Conservation (phyloP, 495 filamentous ascomycete species). For the Letharia columbiana region DNA sequence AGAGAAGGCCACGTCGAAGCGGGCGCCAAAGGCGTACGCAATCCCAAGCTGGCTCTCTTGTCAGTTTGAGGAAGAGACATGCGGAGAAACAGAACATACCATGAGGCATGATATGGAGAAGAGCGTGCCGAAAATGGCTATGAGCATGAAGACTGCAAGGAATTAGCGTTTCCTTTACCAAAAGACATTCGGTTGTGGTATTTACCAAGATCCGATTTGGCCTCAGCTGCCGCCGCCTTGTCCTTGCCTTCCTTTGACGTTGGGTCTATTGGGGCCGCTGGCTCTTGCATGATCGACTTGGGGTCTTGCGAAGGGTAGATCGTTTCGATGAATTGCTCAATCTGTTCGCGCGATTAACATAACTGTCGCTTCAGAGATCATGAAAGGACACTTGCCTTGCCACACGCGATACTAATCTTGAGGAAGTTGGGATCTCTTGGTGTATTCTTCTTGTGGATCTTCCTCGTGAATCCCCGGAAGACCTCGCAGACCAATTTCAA, state of each 20-base stretch:
- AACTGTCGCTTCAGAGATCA: conserved; percentile 6
- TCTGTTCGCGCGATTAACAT: conserved; percentile 41
- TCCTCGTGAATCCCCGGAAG: conserved; percentile 66
- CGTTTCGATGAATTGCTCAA: conserved; percentile 94
- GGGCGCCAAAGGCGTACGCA: conserved; percentile 60
- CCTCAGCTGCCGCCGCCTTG: conserved; percentile 41
- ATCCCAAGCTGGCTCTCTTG: conserved; percentile 45
- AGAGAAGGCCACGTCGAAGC: conserved; percentile 53
- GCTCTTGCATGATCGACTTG: conserved; percentile 33
- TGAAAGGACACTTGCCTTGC: conserved; percentile 52
- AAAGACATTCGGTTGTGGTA: background rate
- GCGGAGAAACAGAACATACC: conserved; percentile 39
- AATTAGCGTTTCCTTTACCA: conserved; percentile 2
- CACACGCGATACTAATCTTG: conserved; percentile 84
- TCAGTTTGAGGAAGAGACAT: background rate
- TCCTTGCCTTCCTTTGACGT: conserved; percentile 38
- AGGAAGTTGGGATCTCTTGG: conserved; percentile 90
- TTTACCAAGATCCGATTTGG: conserved; percentile 23
- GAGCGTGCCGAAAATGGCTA: conserved; percentile 51
- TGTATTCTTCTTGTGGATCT: conserved; percentile 90
- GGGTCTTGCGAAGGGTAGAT: conserved; percentile 74
- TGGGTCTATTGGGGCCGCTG: conserved; percentile 36
- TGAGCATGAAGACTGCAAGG: conserved; percentile 49
- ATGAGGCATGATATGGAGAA: conserved; percentile 54
- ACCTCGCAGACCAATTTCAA: conserved; percentile 66